Evolutionary conservation across 2,329 filamentous ascomycete genomes (phyloP).

Genomic region (Blastomyces gilchristii): DNA sequence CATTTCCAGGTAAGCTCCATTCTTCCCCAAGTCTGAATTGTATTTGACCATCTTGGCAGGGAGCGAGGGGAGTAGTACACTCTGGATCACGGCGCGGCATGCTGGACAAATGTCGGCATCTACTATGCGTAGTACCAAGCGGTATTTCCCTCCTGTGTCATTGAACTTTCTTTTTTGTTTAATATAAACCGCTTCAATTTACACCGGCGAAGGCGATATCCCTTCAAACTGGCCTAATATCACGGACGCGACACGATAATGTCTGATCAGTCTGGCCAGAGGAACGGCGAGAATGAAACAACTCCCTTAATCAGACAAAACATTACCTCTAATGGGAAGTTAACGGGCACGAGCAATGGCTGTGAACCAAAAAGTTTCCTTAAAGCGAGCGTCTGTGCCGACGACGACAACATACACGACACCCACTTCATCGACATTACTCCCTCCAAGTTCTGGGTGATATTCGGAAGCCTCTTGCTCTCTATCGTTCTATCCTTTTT

Average conservation of each 20-base stretch:
- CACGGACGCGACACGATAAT: neutral
- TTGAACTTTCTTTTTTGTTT: too few relatives aligned
- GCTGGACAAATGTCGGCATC: too few relatives aligned
- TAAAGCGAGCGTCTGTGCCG: neutral
- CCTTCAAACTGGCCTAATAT: neutral
- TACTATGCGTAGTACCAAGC: too few relatives aligned
- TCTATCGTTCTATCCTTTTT: slow-evolving; percentile 52
- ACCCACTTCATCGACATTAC: slow-evolving; percentile 30
- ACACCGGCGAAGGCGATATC: neutral
- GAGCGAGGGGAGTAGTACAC: too few relatives aligned
- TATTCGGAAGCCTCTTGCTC: slow-evolving; percentile 49
- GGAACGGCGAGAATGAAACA: neutral
- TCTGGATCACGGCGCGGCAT: too few relatives aligned
- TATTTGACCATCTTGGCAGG: too few relatives aligned
- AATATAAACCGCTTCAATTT: neutral
- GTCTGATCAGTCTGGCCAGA: neutral
- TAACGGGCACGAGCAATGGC: neutral
- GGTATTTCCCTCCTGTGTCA: too few relatives aligned
- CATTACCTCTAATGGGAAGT: neutral
- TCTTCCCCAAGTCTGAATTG: too few relatives aligned
- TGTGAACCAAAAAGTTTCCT: neutral
- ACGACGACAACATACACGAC: neutral
- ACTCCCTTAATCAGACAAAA: neutral
- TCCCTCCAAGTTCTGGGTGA: slow-evolving; percentile 47
- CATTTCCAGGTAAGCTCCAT: too few relatives aligned